Percentiles rank a stretch among this genome's conserved stretches.
Evolutionary conservation across 2,329 filamentous ascomycete genomes (phyloP).

Genomic region (Trichoderma koningii): DNA sequence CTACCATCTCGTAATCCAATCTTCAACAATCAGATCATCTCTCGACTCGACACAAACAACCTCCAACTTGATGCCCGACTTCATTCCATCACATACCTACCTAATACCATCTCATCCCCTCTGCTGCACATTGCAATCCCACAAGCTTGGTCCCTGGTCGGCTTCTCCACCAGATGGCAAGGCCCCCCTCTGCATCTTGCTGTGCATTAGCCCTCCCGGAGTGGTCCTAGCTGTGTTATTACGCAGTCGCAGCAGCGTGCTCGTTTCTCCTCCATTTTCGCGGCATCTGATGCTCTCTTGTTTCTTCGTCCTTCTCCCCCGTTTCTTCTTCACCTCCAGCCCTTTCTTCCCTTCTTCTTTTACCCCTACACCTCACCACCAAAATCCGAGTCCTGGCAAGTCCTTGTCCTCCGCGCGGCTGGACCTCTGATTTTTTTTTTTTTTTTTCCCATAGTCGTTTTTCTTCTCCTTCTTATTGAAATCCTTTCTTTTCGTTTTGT

Average conservation of each 20-base stretch:
- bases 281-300: slow-evolving; percentile 1
- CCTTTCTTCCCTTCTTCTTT: slow-evolving; percentile 1
- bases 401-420: slow-evolving; percentile 28
- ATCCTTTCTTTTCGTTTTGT: background rate
- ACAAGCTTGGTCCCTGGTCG: slow-evolving; percentile 10
- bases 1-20: background rate
- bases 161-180: slow-evolving; percentile 12
- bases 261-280: slow-evolving; percentile 16
- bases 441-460: slow-evolving; percentile 14
- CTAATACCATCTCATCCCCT: background rate
- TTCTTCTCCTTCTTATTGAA: background rate
- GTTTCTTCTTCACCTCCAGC: background rate
- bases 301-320: slow-evolving; percentile 1
- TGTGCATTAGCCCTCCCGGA: slow-evolving; percentile 14
- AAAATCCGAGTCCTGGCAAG: slow-evolving; percentile 26
- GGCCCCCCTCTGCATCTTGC: slow-evolving; percentile 3
- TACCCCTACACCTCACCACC: background rate
- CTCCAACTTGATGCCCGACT: too few species aligned
- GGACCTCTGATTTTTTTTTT: slow-evolving; percentile 25
- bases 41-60: too few species aligned
- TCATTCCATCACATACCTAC: background rate
- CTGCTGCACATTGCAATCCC: background rate
- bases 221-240: slow-evolving; percentile 13
- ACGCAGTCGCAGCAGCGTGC: slow-evolving; percentile 10
- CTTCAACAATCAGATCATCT: too few species aligned